Percentiles rank a stretch among this genome's conserved stretches.
phyloP scores from a whole-genome alignment of 2,329 filamentous ascomycete species.

The Penicillium sp. region DNA sequence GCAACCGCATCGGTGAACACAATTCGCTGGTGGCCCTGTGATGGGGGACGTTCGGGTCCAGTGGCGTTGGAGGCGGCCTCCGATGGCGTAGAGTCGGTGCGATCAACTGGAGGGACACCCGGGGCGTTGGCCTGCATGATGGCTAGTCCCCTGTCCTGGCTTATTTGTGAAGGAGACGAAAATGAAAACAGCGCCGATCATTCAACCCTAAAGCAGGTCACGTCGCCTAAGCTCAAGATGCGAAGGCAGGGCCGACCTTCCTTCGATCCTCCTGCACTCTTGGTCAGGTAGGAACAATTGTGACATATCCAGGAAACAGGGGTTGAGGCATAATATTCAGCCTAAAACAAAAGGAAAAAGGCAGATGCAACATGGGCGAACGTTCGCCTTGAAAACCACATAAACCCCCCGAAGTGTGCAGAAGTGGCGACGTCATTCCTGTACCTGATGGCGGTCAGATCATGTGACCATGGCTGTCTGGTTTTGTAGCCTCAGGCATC shows the following conservation, averaged over 20 bases:
- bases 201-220: slow-evolving; percentile 9
- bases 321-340: slow-evolving; percentile 9
- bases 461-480: background rate
- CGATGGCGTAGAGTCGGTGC: slow-evolving; percentile 20
- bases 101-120: slow-evolving; percentile 17
- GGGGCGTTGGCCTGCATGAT: slow-evolving; percentile 20
- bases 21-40: slow-evolving; percentile 46
- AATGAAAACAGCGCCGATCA: background rate
- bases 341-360: background rate
- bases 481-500: background rate
- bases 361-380: background rate
- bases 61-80: slow-evolving; percentile 14
- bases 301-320: slow-evolving; percentile 21
- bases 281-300: slow-evolving; percentile 17
- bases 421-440: slow-evolving; percentile 19
- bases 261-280: slow-evolving; percentile 21
- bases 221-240: slow-evolving; percentile 17
- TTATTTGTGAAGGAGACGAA: background rate
- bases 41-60: slow-evolving; percentile 10
- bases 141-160: slow-evolving; percentile 1
- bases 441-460: slow-evolving; percentile 9
- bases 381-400: background rate
- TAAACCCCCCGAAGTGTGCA: slow-evolving; percentile 7
- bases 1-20: slow-evolving; percentile 60
- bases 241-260: slow-evolving; percentile 21